Evolutionary conservation across 2,329 filamentous ascomycete genomes (phyloP).

Genomic region (Thyridium curvatum): DNA sequence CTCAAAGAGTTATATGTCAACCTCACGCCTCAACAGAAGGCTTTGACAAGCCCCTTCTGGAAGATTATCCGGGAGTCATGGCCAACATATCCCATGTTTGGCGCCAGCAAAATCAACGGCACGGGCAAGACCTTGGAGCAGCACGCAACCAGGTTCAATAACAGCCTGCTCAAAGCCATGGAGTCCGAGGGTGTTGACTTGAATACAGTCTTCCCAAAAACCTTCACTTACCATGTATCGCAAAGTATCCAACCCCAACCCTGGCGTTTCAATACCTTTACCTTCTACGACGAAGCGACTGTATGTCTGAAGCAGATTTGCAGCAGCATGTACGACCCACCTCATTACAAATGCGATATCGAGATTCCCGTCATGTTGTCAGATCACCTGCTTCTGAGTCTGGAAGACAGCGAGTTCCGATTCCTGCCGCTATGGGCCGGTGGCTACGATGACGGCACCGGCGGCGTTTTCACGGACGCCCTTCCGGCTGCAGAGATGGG

Average conservation of each 20-base stretch:
- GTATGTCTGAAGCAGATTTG: not conserved
- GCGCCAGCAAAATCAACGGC: too few species aligned
- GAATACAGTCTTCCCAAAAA: too few species aligned
- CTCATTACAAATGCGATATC: slow-evolving; percentile 10
- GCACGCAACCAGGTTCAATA: slow-evolving; percentile 27
- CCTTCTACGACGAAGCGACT: too few species aligned
- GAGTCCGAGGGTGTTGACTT: too few species aligned
- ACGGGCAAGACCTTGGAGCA: too few species aligned
- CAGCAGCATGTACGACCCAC: not conserved
- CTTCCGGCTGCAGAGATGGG: slow-evolving; percentile 37
- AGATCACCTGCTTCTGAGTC: slow-evolving; percentile 41
- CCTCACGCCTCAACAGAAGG: slow-evolving; percentile 19
- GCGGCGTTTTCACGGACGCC: slow-evolving; percentile 37
- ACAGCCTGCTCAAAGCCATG: slow-evolving; percentile 18
- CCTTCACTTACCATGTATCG: too few species aligned
- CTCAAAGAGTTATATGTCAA: slow-evolving; percentile 3
- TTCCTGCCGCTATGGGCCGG: slow-evolving; percentile 62
- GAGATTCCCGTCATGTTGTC: slow-evolving; percentile 28
- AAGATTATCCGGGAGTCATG: slow-evolving; percentile 6
- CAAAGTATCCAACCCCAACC: too few species aligned
- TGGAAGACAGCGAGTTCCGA: slow-evolving; percentile 51
- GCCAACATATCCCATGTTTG: not conserved
- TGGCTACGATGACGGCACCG: slow-evolving; percentile 43
- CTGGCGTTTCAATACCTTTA: too few species aligned
- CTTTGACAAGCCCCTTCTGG: slow-evolving; percentile 30